Evolutionary conservation across 345 rosid genomes (phyloP), one percentile per base, ranked within the genome.

Genomic region (Arabidopsis arenosa): DNA sequence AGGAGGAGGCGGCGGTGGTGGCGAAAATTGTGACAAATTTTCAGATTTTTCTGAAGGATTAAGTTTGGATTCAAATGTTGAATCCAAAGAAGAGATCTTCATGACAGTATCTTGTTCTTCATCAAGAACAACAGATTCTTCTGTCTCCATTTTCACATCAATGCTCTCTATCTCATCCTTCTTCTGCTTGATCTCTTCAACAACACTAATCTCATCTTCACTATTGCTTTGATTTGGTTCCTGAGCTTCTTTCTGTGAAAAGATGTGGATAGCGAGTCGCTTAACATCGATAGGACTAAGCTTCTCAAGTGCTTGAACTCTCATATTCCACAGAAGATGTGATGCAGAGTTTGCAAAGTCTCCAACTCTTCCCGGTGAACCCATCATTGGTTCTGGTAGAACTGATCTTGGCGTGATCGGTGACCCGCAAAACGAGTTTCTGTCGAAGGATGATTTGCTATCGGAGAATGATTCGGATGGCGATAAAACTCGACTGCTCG

Each of bases 301-400:
- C 66, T 89, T 96, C 58, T 85, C 96, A 26, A 88, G 81, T 35
- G 94, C 87, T 64, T 89, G 90, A 57, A 88, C 86, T 77, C 96
- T 73, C 62, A 84, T 83, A 37, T 80, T 76, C 84, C 84, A 79
- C 15, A 84, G 9, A 40, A 74, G 78, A 76, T 80, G 75, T 51
- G 86, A 84, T 5, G 81, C 52, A 51, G 78, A 79, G 66, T 75
- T 80, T 4, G 73, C 76, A 75, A 75, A 72, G 66, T 80, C 83
- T 57, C 80, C 79, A 23, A 0, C 11, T 40, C 47, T 71, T 8
- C 62, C 73, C 0, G 78, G 80, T 7, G 83, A 77, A 63, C 72
- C 77, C 60, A 63, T 72, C 30, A 73, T 40, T 2, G 70, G 30
- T 15, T 84, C 83, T 14, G 78, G 83, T 61, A 84, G 79, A 37